Evolutionary conservation across 371 early-diverging fungal genomes (phyloP).

Genomic region (Mucor mucedo): DNA sequence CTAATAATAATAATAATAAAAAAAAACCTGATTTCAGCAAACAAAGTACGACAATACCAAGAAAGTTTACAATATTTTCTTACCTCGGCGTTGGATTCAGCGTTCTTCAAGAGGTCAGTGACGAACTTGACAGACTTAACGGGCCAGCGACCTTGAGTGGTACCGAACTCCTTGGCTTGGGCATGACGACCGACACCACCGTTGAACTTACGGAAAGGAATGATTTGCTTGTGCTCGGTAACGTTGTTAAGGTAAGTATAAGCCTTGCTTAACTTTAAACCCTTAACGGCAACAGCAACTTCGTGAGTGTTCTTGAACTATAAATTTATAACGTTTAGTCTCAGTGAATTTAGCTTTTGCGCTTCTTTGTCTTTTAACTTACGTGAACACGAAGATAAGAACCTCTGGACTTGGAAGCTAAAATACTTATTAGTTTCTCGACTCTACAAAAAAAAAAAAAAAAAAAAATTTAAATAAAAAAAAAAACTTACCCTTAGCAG

Average conservation of each 20-base stretch:
- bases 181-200: conserved; percentile 97
- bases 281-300: conserved; percentile 94
- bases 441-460: neutral
- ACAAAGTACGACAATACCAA: no score
- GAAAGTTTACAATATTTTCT: neutral
- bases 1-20: conserved; percentile 28
- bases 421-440: neutral
- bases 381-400: conserved; percentile 96
- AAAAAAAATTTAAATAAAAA: neutral
- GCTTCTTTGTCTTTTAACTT: conserved; percentile 23
- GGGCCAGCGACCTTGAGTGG: conserved; percentile 98
- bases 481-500: conserved; percentile 54
- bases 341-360: neutral
- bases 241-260: conserved; percentile 94
- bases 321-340: neutral
- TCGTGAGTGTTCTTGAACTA: conserved; percentile 98
- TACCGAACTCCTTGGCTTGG: conserved; percentile 94
- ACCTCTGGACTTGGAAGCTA: conserved; percentile 94
- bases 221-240: conserved; percentile 93
- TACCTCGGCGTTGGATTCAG: conserved; percentile 94
- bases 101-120: conserved; percentile 93
- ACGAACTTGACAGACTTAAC: conserved; percentile 93
- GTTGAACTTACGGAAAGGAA: conserved; percentile 97
- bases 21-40: neutral
- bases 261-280: conserved; percentile 94